Evolutionary conservation across 129 eudicot species (phyloP).

Genomic region (Flaveria sonorensis): DNA sequence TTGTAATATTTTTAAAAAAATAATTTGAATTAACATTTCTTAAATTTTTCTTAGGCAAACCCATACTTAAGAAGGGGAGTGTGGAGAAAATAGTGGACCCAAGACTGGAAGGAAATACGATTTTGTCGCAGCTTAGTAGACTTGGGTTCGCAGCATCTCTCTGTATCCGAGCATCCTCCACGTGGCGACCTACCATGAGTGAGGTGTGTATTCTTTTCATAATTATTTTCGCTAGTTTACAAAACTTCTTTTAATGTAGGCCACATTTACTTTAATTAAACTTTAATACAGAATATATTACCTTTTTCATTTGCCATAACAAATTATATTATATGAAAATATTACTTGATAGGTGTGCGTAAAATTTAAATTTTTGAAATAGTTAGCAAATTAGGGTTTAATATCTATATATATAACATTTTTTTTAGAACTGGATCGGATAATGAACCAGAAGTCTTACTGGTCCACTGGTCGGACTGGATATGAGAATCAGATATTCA

Average conservation of each 20-base stretch:
- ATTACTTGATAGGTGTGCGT: too few relatives aligned
- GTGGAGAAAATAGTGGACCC: constrained; percentile 65
- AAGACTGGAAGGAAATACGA: constrained; percentile 67
- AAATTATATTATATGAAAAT: not conserved
- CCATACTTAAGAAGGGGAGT: constrained; percentile 66
- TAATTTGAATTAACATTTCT: not conserved
- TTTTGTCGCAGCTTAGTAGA: constrained; percentile 47
- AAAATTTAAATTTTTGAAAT: too few relatives aligned
- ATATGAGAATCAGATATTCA: too few relatives aligned
- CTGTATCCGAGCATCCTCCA: constrained; percentile 77
- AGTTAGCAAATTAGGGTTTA: too few relatives aligned
- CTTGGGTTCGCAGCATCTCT: constrained; percentile 88
- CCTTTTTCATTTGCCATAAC: not conserved
- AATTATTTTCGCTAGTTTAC: not conserved
- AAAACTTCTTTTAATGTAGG: not conserved
- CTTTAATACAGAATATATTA: not conserved
- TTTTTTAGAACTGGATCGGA: too few relatives aligned
- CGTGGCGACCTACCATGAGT: constrained; percentile 96
- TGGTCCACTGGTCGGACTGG: too few relatives aligned
- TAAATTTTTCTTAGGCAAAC: constrained; percentile 60
- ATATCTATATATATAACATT: too few relatives aligned
- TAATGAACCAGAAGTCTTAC: too few relatives aligned
- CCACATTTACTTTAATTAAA: constrained; percentile 9
- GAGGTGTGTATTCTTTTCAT: constrained; percentile 54
- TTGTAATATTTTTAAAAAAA: too few relatives aligned